Evolutionary conservation across 495 filamentous ascomycete genomes (phyloP).

Genomic region (Astrothelium subdiscretum): DNA sequence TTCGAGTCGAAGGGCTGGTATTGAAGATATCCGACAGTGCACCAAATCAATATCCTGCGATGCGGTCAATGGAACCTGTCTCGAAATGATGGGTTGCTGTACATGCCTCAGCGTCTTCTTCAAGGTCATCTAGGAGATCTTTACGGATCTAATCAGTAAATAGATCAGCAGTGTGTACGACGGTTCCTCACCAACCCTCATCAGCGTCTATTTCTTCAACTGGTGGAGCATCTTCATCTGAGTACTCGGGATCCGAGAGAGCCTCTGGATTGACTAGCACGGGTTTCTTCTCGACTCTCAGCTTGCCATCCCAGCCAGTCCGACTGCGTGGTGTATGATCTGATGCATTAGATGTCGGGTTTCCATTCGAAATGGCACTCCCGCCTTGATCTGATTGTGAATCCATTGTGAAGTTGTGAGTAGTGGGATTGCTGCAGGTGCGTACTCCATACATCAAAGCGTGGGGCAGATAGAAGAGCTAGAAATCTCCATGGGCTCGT

Average conservation of each 20-base stretch:
- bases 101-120: constrained; percentile 44
- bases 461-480: no score
- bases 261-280: constrained; percentile 63
- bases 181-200: constrained; percentile 47
- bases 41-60: constrained; percentile 70
- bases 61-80: neutral
- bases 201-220: constrained; percentile 70
- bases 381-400: neutral
- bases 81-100: neutral
- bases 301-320: constrained; percentile 82
- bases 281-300: constrained; percentile 57
- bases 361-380: neutral
- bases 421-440: no score
- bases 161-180: neutral
- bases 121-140: constrained; percentile 59
- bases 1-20: constrained; percentile 65
- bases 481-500: no score
- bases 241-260: constrained; percentile 71
- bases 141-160: constrained; percentile 5
- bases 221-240: constrained; percentile 66
- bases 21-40: constrained; percentile 70
- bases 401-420: neutral
- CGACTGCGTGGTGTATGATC: constrained; percentile 11
- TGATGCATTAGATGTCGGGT: neutral
- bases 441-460: no score